Evolutionary conservation across 2,329 filamentous ascomycete species (phyloP).

Genomic region (Epichloe hybrida): DNA sequence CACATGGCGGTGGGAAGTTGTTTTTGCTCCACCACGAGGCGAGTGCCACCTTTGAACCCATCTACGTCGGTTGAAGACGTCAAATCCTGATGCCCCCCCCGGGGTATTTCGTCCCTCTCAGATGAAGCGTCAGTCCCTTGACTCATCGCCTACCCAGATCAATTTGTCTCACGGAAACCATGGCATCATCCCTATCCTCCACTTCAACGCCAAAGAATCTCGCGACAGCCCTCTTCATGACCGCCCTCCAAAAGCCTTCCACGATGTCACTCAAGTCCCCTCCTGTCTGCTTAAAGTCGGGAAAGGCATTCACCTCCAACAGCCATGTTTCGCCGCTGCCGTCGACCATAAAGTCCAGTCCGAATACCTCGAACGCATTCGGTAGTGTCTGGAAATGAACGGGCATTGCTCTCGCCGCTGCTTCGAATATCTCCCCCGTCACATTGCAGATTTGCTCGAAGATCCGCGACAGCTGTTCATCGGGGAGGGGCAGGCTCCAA

Average conservation of each 20-base stretch:
- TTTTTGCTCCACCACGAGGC: too few species aligned
- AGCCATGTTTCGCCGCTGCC: conserved; percentile 52
- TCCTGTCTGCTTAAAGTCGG: conserved; percentile 89
- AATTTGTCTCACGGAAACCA: conserved; percentile 40
- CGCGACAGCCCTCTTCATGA: conserved; percentile 52
- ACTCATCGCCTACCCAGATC: conserved; percentile 33
- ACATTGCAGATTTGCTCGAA: conserved; percentile 61
- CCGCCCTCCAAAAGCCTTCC: conserved; percentile 60
- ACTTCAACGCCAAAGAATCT: conserved; percentile 45
- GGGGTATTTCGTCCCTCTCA: not conserved
- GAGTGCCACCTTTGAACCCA: too few species aligned
- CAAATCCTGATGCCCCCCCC: too few species aligned
- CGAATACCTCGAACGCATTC: conserved; percentile 86
- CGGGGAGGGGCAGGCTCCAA: conserved; percentile 45
- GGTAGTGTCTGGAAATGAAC: conserved; percentile 84
- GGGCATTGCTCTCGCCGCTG: conserved; percentile 68
- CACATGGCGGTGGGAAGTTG: too few species aligned
- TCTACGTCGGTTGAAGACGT: too few species aligned
- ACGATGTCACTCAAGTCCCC: conserved; percentile 63
- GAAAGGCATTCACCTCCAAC: conserved; percentile 89
- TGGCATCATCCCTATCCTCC: conserved; percentile 20
- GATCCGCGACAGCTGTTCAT: conserved; percentile 45
- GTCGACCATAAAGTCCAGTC: conserved; percentile 80
- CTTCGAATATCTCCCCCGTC: conserved; percentile 72
- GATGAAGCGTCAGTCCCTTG: not conserved